Evolutionary conservation across 225 moss, liverwort and hornwort genomes (phyloP), one percentile per base, ranked within the genome.

Genomic region (Pseudoscleropodium purum): DNA sequence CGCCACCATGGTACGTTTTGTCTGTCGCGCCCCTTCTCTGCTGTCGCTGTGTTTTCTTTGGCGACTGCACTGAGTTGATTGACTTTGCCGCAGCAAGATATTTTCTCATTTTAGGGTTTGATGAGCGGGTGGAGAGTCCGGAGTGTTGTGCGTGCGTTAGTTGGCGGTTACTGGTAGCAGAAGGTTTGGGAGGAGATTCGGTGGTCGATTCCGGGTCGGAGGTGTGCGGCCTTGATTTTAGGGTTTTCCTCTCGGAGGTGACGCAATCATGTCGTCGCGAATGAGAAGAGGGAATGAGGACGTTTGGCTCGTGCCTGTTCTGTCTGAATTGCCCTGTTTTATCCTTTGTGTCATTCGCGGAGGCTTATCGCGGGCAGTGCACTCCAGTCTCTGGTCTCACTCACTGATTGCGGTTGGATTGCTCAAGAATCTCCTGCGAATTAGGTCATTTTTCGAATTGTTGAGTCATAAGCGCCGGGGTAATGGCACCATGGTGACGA

Each of bases 301-400:
- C 93, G 17, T 88, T 84, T 95, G 97, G 92, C 51, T 95, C 23
- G 84, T 85, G 17, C 7, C 26, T 10, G 83, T 94, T 39, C 11
- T 59, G n/a, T 59, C 18, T 79, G 59, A 59, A 79, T 59, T 39
- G 5, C 16, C 27, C 13, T 61, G 31, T 54, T 43, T 11, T 26
- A 26, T 61, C 39, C 59, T 26, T 61, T 36, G 8, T 45, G 18
- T 64, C 19, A 59, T 36, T 43, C 57, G 57, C 34, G 36, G 57
- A 36, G 34, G 13, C 25, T 24, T 56, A 25, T 66, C 18, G 39
- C 26, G 68, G 19, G 33, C 2, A 81, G 56, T 79, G 79, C 41
- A 87, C 37, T n/a, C 20, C 14, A 34, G 27, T 75, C 7, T 47
- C 31, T 75, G 34, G 43, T 30, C 6, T 47, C 34, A 34, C 19